A percentile compares a stretch with the other conserved stretches of the same genome.
These are phyloP conservation scores for Aristolochia fimbriata DNA, from an alignment of 164 flowering plant species.

Conservation along the genomic window DNA sequence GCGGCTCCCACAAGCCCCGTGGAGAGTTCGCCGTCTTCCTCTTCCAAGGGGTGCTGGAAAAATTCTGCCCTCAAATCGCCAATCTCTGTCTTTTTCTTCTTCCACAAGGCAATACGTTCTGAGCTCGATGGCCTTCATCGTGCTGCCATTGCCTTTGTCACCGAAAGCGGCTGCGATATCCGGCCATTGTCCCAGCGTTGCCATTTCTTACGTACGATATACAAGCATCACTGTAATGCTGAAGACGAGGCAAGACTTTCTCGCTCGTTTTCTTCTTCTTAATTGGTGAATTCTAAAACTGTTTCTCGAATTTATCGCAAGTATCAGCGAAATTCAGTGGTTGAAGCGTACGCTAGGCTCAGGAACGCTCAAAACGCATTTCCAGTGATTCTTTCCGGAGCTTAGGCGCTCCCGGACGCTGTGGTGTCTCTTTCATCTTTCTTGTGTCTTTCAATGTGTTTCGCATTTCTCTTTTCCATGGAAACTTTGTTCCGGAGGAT, in stretches of 20 bases:
- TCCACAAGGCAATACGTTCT: slow-evolving; percentile 74
- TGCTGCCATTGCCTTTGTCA: slow-evolving; percentile 53
- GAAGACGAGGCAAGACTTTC: slow-evolving; percentile 62
- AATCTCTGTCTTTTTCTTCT: slow-evolving; percentile 71
- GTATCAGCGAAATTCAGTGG: too few species aligned
- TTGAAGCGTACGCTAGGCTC: too few species aligned
- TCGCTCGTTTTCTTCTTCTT: background rate
- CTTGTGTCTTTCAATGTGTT: too few species aligned
- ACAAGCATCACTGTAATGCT: slow-evolving; percentile 84
- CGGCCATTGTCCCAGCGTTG: slow-evolving; percentile 40
- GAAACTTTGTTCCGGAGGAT: too few species aligned
- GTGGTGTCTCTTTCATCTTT: too few species aligned
- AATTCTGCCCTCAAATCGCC: slow-evolving; percentile 42
- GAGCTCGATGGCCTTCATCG: slow-evolving; percentile 79
- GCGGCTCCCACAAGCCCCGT: slow-evolving; percentile 30
- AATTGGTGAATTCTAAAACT: too few species aligned
- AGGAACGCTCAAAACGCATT: too few species aligned
- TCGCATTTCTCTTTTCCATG: too few species aligned
- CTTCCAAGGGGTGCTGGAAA: slow-evolving; percentile 17
- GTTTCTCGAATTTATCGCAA: too few species aligned
- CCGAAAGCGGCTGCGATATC: slow-evolving; percentile 28
- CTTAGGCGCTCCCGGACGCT: too few species aligned
- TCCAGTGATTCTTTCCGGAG: too few species aligned
- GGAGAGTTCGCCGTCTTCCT: slow-evolving; percentile 18
- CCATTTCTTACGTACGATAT: slow-evolving; percentile 57